Evolutionary conservation across 257 asterid genomes (phyloP), one percentile per base, ranked within the genome.

Genomic region (Rehmannia glutinosa): DNA sequence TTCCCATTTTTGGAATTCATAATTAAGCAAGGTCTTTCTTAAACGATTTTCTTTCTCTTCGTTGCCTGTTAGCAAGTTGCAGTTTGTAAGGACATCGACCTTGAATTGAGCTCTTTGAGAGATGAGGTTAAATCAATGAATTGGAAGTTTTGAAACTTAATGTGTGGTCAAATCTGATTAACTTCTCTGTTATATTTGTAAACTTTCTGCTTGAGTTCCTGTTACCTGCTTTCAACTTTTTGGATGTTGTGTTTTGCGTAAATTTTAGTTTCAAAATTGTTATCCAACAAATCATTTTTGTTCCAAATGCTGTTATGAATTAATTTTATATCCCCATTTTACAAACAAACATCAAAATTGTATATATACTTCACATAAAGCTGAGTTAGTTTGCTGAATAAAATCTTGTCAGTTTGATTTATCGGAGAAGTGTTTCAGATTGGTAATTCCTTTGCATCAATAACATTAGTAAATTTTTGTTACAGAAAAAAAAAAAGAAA

Each of bases 141-240:
- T 19, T 39, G 32, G 20, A 38, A 61, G 24, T 68, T 36, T n/a
- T 55, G 50, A 35, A 55, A 68, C 39, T 27, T 39, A 16, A 25
- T 13, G 13, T 45, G 43, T 32, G n/a, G 49, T 9, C 27, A 23
- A 23, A 39, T 57, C 32, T 52, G 43, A 47, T n/a, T 55, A 13
- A 27, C 23, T 15, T 45, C 7, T 30, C 32, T 17, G 52, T 68
- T 72, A 13, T 72, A 13, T n/a, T 23, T 46, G 66, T 53, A 9
- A 62, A 36, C 72, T 66, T 45, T 56, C 58, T 42, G 71, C 19
- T 42, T 50, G 51, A 50, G 46, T 39, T 35, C 24, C 65, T 42
- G 8, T 15, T 56, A 42, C 55, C 13, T 65, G 53, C 66, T 36
- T 42, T 54, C 60, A 65, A 35, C 57, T 19, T 60, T 41, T 59